These are phyloP conservation scores for Aspergillus pseudotamarii DNA, from an alignment of 2,329 filamentous ascomycete species.

Conservation along the genomic window DNA sequence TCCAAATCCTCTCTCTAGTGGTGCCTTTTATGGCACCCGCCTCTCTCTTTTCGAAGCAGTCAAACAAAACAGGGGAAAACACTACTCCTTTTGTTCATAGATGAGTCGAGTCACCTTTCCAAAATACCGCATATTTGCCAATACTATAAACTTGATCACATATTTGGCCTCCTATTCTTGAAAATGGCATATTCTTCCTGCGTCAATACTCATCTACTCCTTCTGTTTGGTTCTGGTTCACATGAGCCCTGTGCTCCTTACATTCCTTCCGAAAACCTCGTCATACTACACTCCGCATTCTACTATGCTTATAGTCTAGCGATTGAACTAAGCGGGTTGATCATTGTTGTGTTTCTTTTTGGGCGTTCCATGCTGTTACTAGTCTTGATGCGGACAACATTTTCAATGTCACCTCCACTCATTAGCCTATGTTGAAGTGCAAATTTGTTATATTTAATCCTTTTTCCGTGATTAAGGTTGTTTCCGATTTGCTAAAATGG, in stretches of 20 bases:
- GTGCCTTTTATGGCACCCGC: neutral
- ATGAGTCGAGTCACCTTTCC: slow-evolving; percentile 7
- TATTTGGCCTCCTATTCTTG: slow-evolving; percentile 14
- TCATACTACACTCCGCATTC: slow-evolving; percentile 20
- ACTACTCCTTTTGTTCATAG: slow-evolving; percentile 8
- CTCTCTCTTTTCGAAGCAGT: neutral
- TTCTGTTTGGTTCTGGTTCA: slow-evolving; percentile 1
- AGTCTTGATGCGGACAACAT: slow-evolving; percentile 9
- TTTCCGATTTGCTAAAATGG: slow-evolving; percentile 14
- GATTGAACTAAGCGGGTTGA: slow-evolving; percentile 34
- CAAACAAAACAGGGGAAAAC: neutral
- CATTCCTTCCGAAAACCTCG: slow-evolving; percentile 19
- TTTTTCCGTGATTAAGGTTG: slow-evolving; percentile 8
- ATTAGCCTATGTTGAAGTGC: slow-evolving; percentile 18
- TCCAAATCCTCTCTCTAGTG: too few species aligned
- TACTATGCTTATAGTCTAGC: slow-evolving; percentile 30
- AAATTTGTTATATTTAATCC: slow-evolving; percentile 17
- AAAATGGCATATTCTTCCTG: slow-evolving; percentile 7
- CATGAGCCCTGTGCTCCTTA: slow-evolving; percentile 15
- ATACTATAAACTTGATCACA: slow-evolving; percentile 9
- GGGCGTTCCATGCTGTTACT: slow-evolving; percentile 22
- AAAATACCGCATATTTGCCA: slow-evolving; percentile 7
- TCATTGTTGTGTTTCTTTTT: slow-evolving; percentile 23
- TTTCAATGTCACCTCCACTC: slow-evolving; percentile 24
- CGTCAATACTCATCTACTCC: too few species aligned